phyloP scores from a whole-genome alignment of 179 eudicot genomes.

The Nepenthes alata region DNA sequence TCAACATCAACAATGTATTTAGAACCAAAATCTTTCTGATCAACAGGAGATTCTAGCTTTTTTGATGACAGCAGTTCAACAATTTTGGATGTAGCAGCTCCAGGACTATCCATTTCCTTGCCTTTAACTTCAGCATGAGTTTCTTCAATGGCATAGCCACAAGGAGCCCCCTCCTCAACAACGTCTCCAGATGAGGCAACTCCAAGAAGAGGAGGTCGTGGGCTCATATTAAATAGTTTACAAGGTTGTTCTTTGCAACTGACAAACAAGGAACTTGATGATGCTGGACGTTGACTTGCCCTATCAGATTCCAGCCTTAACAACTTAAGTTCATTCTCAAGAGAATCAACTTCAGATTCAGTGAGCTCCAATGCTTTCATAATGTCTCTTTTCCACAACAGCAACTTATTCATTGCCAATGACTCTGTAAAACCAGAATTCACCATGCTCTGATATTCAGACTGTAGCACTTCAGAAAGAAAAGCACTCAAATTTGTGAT shows the following conservation, averaged over 20 bases:
- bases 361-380: slow-evolving; percentile 62
- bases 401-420: slow-evolving; percentile 57
- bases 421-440: slow-evolving; percentile 44
- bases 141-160: slow-evolving; percentile 15
- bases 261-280: slow-evolving; percentile 24
- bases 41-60: slow-evolving; percentile 16
- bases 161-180: slow-evolving; percentile 13
- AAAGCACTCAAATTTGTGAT: slow-evolving; percentile 44
- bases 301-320: slow-evolving; percentile 25
- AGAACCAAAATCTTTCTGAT: slow-evolving; percentile 10
- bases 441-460: slow-evolving; percentile 32
- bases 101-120: slow-evolving; percentile 56
- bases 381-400: slow-evolving; percentile 57
- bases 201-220: slow-evolving; percentile 33
- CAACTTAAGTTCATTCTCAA: slow-evolving; percentile 66
- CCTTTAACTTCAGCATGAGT: slow-evolving; percentile 23
- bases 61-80: slow-evolving; percentile 22
- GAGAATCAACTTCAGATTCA: slow-evolving; percentile 78
- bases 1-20: slow-evolving; percentile 5
- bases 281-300: slow-evolving; percentile 20
- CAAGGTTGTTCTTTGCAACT: slow-evolving; percentile 22
- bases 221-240: slow-evolving; percentile 19
- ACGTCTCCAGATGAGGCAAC: slow-evolving; percentile 26
- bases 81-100: slow-evolving; percentile 50
- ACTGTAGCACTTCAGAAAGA: slow-evolving; percentile 46